Percentiles rank a stretch among this genome's conserved stretches.
These are phyloP conservation scores for Diplodia mutila DNA, from an alignment of 2,329 filamentous ascomycete species.

Conservation along the genomic window DNA sequence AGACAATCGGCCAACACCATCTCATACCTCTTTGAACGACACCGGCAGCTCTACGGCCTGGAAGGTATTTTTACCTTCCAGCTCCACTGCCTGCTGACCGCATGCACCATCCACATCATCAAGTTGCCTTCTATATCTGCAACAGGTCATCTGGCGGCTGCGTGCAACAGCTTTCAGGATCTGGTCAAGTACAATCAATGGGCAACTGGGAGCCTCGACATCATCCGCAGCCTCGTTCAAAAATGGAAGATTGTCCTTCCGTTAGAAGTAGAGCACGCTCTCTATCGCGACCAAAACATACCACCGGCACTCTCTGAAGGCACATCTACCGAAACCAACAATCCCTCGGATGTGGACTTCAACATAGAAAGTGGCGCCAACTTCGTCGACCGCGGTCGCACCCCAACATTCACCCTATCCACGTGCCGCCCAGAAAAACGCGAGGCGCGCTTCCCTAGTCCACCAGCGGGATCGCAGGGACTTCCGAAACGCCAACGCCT, in stretches of 20 bases:
- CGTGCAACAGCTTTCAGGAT: constrained; percentile 33
- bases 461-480: constrained; percentile 14
- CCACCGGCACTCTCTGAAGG: background rate
- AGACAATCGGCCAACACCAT: constrained; percentile 30
- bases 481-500: constrained; percentile 31
- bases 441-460: background rate
- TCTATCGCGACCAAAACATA: constrained; percentile 28
- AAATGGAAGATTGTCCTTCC: constrained; percentile 34
- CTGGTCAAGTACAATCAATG: constrained; percentile 29
- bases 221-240: constrained; percentile 29
- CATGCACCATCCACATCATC: constrained; percentile 32
- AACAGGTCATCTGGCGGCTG: constrained; percentile 53
- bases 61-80: constrained; percentile 31
- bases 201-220: constrained; percentile 29
- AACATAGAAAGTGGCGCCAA: background rate
- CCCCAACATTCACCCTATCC: background rate
- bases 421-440: constrained; percentile 2
- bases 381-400: background rate
- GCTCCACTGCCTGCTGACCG: constrained; percentile 31
- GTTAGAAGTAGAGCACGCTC: constrained; percentile 30
- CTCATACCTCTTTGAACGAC: constrained; percentile 29
- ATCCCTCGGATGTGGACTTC: constrained; percentile 18
- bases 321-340: background rate
- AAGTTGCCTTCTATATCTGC: constrained; percentile 31
- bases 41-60: constrained; percentile 28